Conservation (phyloP, 768 basidiomycete genomes). For the Phanerodontia chrysosporium region DNA sequence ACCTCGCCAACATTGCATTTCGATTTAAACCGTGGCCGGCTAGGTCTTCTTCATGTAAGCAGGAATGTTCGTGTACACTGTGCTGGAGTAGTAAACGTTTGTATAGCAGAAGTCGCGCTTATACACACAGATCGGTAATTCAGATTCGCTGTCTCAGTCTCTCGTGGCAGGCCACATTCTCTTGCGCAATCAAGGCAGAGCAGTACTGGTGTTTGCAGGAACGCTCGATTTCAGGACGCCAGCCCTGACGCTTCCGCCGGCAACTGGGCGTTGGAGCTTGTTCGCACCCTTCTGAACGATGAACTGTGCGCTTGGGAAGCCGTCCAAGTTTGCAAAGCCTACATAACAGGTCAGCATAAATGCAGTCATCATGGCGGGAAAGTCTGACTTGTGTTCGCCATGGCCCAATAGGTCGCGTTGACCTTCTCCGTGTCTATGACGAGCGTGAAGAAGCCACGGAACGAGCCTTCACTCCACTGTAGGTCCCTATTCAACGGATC, state of each 20-base stretch:
- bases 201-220: not conserved
- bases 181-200: not conserved
- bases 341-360: not conserved
- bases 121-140: too few species aligned
- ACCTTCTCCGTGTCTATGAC: conserved; percentile 40
- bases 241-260: conserved; percentile 40
- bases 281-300: conserved; percentile 37
- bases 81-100: too few species aligned
- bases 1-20: too few species aligned
- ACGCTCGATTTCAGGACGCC: conserved; percentile 37
- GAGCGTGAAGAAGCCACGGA: conserved; percentile 56
- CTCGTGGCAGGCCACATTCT: too few species aligned
- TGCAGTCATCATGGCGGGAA: not conserved
- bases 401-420: conserved; percentile 52
- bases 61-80: too few species aligned
- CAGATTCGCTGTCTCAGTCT: too few species aligned
- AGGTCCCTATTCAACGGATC: conserved; percentile 39
- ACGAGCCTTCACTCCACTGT: conserved; percentile 60
- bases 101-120: too few species aligned
- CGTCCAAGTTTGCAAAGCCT: conserved; percentile 42
- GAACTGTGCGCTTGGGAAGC: conserved; percentile 41
- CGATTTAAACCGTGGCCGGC: too few species aligned
- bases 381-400: conserved; percentile 42
- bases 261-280: conserved; percentile 44
- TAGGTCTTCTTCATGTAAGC: too few species aligned